Evolutionary conservation across 2,329 filamentous ascomycete species (phyloP).

Genomic region (Cylindrodendrum hubeiense): DNA sequence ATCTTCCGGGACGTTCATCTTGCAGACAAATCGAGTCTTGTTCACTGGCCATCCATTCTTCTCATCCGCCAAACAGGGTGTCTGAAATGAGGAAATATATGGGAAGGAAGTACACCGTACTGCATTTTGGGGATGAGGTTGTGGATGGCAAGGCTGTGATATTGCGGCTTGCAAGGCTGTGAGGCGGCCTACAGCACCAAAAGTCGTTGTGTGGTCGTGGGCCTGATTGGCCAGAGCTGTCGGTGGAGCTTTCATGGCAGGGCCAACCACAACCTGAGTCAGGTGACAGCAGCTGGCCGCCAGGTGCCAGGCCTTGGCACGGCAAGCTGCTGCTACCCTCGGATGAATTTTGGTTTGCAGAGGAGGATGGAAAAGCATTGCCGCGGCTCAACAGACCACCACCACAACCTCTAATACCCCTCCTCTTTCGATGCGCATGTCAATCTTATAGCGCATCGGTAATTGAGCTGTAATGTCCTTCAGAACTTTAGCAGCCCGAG

Average conservation of each 20-base stretch:
- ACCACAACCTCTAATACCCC: slow-evolving; percentile 25
- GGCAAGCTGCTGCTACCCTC: slow-evolving; percentile 39
- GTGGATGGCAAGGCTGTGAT: slow-evolving; percentile 49
- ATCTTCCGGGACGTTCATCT: slow-evolving; percentile 78
- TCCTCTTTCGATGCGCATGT: slow-evolving; percentile 50
- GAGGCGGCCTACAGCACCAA: slow-evolving; percentile 49
- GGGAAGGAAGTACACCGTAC: slow-evolving; percentile 58
- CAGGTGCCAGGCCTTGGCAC: slow-evolving; percentile 9
- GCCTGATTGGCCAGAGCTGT: background rate
- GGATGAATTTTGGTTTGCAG: slow-evolving; percentile 44
- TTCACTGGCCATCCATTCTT: slow-evolving; percentile 93
- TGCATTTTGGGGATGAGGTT: slow-evolving; percentile 69
- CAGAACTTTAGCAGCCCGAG: slow-evolving; percentile 65
- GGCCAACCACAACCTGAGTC: slow-evolving; percentile 16
- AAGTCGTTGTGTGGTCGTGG: slow-evolving; percentile 38
- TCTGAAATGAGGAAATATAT: slow-evolving; percentile 64
- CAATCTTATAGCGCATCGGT: slow-evolving; percentile 52
- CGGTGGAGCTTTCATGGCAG: background rate
- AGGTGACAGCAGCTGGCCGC: slow-evolving; percentile 35
- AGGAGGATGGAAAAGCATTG: slow-evolving; percentile 49
- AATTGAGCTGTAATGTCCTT: slow-evolving; percentile 66
- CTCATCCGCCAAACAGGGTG: slow-evolving; percentile 82
- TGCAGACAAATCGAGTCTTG: slow-evolving; percentile 98
- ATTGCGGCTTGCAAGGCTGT: slow-evolving; percentile 50
- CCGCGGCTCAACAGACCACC: slow-evolving; percentile 41